Evolutionary conservation across 768 basidiomycete species (phyloP), one percentile per base, ranked within the genome.

Genomic region (Panaeolus papilionaceus): DNA sequence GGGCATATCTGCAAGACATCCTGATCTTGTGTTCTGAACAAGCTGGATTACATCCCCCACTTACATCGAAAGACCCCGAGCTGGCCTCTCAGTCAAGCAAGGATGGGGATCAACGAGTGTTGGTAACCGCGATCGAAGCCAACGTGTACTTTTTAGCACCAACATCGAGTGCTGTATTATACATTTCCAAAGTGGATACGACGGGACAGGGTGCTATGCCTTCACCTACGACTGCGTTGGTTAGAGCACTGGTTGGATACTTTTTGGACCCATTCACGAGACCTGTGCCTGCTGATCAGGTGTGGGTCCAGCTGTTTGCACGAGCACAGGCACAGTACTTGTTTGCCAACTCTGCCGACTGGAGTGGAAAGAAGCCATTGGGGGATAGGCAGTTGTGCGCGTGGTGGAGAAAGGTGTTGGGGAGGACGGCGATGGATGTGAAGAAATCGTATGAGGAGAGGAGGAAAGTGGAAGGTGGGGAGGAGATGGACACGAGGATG

Each of bases 171-270:
- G 88, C 88, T 3, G 85, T 98, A 39, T 78, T 99, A 38, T 98
- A 99, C 77, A 84, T 99, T 63, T 93, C 94, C 62, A 99, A 99
- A 80, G 90, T 98, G 64, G 98, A 99, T 77, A 89, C 95, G 11
- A 94, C 96, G 0, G 96, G 96, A 0, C 90, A 96, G 75, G 85
- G 83, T 9, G 75, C 73, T 33, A 69, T 77, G 4, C 92, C 90
- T 0, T 86, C 90, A 45, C 92, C 93, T 3, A 95, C 95, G 1
- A 79, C 86, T 4, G 75, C 84, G 12, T 86, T 98, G 64, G 88
- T 94, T 51, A 82, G 83, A 20, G 81, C 90, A 0, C 83, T 98
- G 66, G 70, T 98, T 14, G 66, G 71, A 20, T 93, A 79, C 78
- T 92, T 92, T 73, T 82, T 85, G 39, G 84, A 89, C 66, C 88